Conservation (phyloP, 75 land plant species). For the Gnetum montanum region DNA sequence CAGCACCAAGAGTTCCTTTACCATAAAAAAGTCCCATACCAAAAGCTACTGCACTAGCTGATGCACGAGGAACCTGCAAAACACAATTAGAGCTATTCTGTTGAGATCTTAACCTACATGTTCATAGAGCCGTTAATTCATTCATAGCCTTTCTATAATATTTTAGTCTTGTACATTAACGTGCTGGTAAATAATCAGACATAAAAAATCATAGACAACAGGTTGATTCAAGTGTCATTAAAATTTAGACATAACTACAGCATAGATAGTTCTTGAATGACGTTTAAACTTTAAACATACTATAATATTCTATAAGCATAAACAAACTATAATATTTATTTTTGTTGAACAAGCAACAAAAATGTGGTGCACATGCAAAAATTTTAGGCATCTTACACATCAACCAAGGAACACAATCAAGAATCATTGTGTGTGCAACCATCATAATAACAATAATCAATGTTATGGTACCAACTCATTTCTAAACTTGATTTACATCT, state of each 20-base stretch:
- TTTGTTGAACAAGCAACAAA: no score
- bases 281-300: no score
- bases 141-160: background rate
- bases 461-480: no score
- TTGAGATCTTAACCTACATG: background rate
- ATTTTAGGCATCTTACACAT: no score
- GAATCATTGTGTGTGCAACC: no score
- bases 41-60: conserved; percentile 97
- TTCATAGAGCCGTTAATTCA: background rate
- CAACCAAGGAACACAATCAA: no score
- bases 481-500: no score
- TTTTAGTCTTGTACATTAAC: background rate
- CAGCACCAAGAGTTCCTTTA: conserved; percentile 67
- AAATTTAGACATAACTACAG: background rate
- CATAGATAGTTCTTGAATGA: no score
- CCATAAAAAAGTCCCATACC: conserved; percentile 82
- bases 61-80: conserved; percentile 69
- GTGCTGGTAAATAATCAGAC: background rate
- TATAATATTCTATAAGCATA: no score
- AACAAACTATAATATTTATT: no score
- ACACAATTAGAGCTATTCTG: background rate
- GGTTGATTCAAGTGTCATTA: background rate
- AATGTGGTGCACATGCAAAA: no score
- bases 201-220: background rate
- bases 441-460: no score